These are phyloP conservation scores for Sarocladium oryzae DNA, from an alignment of 2,329 filamentous ascomycete species.

Conservation along the genomic window DNA sequence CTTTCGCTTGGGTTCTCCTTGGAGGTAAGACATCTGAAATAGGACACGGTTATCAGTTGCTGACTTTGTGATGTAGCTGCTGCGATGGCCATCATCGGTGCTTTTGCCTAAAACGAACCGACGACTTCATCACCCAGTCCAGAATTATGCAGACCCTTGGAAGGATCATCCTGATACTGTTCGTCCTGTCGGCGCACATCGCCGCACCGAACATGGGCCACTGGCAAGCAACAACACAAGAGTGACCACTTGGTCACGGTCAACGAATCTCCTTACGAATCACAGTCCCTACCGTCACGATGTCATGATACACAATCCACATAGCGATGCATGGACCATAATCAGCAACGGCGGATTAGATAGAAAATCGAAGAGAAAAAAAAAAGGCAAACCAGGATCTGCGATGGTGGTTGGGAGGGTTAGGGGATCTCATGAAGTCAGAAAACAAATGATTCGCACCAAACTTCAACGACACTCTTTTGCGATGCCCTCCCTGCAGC, in stretches of 20 bases:
- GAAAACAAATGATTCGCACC: slow-evolving; percentile 7
- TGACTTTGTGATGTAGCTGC: slow-evolving; percentile 16
- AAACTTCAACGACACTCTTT: slow-evolving; percentile 9
- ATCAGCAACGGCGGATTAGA: neutral
- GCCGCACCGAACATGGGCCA: neutral
- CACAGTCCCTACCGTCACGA: slow-evolving; percentile 8
- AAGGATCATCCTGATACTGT: neutral
- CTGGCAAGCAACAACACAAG: neutral
- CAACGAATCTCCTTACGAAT: neutral
- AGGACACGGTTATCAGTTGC: neutral
- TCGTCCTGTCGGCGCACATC: neutral
- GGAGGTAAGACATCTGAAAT: slow-evolving; percentile 35
- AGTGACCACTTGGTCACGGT: neutral
- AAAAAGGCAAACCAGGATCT: neutral
- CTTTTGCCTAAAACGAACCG: slow-evolving; percentile 21
- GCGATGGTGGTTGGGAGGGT: neutral
- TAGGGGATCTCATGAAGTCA: neutral
- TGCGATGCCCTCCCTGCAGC: neutral
- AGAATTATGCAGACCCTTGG: neutral
- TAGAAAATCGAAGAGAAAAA: neutral
- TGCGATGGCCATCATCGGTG: slow-evolving; percentile 28
- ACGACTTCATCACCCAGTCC: no score
- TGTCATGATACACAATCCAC: neutral
- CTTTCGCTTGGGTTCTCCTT: slow-evolving; percentile 43
- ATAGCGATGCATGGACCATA: neutral